phyloP scores from a whole-genome alignment of 2,329 filamentous ascomycete species.

The Aquanectria penicillioides region DNA sequence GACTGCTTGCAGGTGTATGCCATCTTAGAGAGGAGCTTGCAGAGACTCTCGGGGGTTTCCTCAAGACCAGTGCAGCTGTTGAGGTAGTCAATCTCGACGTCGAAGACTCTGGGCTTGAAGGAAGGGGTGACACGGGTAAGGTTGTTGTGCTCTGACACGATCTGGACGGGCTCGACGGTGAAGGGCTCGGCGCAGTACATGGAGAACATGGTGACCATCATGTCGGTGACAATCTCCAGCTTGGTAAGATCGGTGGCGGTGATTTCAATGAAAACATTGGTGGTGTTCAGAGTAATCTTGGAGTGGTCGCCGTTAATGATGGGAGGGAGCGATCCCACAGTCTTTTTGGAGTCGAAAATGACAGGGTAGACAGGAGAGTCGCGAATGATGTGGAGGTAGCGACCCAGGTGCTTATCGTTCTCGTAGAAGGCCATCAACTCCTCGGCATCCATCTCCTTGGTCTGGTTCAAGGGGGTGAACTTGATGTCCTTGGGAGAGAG shows the following conservation, averaged over 20 bases:
- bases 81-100: conserved; percentile 91
- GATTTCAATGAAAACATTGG: conserved; percentile 96
- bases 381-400: conserved; percentile 92
- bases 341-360: conserved; percentile 88
- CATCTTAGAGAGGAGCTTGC: conserved; percentile 87
- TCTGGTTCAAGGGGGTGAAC: conserved; percentile 92
- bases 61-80: conserved; percentile 90
- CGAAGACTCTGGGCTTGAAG: conserved; percentile 77
- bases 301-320: conserved; percentile 99
- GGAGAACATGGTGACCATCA: conserved; percentile 97
- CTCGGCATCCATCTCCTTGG: conserved; percentile 84
- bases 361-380: conserved; percentile 95
- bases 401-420: conserved; percentile 90
- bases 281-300: conserved; percentile 92
- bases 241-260: conserved; percentile 97
- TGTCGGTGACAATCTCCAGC: conserved; percentile 93
- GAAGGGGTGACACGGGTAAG: conserved; percentile 84
- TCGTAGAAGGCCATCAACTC: conserved; percentile 96
- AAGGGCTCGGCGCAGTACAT: conserved; percentile 88
- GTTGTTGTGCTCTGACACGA: conserved; percentile 90
- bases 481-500: conserved; percentile 90
- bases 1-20: conserved; percentile 84
- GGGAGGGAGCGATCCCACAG: conserved; percentile 91
- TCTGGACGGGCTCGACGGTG: conserved; percentile 92
- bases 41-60: conserved; percentile 79